Percentiles rank a stretch among this genome's conserved stretches.
These are phyloP conservation scores for Emiliania huxleyi DNA, from an alignment of 78 protist species.

Conservation along the genomic window DNA sequence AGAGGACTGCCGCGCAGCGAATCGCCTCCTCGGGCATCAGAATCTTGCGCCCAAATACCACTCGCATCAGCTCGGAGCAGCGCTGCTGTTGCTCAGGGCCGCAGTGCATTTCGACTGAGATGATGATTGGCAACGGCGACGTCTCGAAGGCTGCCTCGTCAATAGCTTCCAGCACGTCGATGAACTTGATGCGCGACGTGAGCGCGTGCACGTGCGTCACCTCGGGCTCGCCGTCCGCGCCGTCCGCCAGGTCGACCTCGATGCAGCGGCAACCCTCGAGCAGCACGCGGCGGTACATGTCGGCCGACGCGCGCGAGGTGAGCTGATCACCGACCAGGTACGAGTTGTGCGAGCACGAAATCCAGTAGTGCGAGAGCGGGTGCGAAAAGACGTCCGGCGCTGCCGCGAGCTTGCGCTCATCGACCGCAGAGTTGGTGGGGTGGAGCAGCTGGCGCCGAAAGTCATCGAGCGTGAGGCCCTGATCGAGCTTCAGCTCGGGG, in stretches of 20 bases:
- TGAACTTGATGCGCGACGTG: conserved; percentile 55
- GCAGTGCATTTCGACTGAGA: conserved; percentile 53
- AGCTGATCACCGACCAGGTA: conserved; percentile 84
- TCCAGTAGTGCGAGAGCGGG: conserved; percentile 75
- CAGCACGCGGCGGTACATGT: conserved; percentile 28
- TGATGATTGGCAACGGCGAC: not conserved
- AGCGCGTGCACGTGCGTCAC: conserved; percentile 89
- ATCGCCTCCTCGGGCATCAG: not conserved
- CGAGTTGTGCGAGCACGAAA: conserved; percentile 85
- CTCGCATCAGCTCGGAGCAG: conserved; percentile 15
- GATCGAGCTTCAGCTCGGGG: too few species aligned
- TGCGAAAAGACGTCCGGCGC: not conserved
- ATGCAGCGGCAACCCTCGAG: conserved; percentile 54
- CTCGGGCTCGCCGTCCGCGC: conserved; percentile 79
- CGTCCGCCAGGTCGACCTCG: conserved; percentile 86
- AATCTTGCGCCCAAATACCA: not conserved
- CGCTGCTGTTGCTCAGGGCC: conserved; percentile 16
- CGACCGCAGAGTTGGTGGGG: not conserved
- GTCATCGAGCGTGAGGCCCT: not conserved
- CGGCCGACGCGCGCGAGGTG: conserved; percentile 38
- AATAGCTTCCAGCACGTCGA: not conserved
- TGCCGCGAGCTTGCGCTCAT: not conserved
- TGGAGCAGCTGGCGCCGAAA: not conserved
- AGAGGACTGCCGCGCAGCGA: not conserved
- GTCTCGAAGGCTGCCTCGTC: not conserved